Percentiles rank a stretch among this genome's conserved stretches.
Evolutionary conservation across 495 filamentous ascomycete species (phyloP).

Genomic region (Neurospora sp.): DNA sequence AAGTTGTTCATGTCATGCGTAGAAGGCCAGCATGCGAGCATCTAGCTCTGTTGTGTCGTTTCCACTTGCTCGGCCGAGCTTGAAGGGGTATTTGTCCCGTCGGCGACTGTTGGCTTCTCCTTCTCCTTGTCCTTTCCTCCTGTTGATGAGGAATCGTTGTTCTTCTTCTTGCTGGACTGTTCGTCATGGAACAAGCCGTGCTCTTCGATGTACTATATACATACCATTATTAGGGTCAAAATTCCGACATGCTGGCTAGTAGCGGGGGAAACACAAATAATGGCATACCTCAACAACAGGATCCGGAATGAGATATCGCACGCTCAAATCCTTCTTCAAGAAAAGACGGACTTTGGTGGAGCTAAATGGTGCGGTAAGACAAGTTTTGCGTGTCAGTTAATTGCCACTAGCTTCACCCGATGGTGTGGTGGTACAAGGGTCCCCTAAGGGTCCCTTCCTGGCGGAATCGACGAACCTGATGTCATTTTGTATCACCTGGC

Average conservation of each 20-base stretch:
- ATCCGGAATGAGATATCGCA: slow-evolving; percentile 33
- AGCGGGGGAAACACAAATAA: background rate
- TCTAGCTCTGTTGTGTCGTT: background rate
- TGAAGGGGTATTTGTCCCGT: background rate
- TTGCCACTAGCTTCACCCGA: background rate
- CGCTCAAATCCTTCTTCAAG: slow-evolving; percentile 69
- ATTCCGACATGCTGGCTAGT: slow-evolving; percentile 33
- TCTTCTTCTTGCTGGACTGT: slow-evolving; percentile 20
- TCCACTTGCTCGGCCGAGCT: background rate
- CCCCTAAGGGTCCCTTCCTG: background rate
- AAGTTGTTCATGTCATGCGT: background rate
- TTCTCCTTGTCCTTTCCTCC: slow-evolving; percentile 28
- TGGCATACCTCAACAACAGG: slow-evolving; percentile 19
- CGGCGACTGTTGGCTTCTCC: slow-evolving; percentile 2
- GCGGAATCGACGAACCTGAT: slow-evolving; percentile 37
- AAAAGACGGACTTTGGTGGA: slow-evolving; percentile 85
- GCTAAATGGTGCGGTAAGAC: slow-evolving; percentile 13
- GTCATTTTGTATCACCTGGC: slow-evolving; percentile 83
- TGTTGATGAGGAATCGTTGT: slow-evolving; percentile 15
- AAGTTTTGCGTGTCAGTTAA: background rate
- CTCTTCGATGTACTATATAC: slow-evolving; percentile 69
- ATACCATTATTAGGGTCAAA: slow-evolving; percentile 25
- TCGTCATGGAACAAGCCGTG: slow-evolving; percentile 66
- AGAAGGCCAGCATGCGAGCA: background rate
- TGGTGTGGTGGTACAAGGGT: background rate